Evolutionary conservation across 176 grass and related monocot species (phyloP), one percentile per base, ranked within the genome.

Genomic region (Aechmea fasciata): DNA sequence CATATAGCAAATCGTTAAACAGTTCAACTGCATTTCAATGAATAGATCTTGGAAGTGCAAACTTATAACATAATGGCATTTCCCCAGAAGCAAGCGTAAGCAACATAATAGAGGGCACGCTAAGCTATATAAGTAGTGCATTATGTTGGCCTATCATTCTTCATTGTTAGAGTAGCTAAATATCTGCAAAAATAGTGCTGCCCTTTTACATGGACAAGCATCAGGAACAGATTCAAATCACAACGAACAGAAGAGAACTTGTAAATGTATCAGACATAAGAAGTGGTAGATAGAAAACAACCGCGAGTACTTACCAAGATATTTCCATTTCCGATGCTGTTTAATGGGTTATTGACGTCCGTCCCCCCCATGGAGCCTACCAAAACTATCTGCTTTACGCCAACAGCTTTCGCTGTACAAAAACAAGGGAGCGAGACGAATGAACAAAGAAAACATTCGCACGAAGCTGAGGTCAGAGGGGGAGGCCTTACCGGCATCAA

Each of bases 361-460:
- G 92, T 92, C 73, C 88, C 92, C 0, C 92, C 88, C 88, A 92
- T 96, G 24, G 92, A 96, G 52, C 92, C 92, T 13, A 96, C 86
- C 76, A 96, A 73, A 66, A 89, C 81, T 10, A 92, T 82, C 26
- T 96, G 88, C 55, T 92, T 92, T 55, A 89, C 92, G 72, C 86
- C 92, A 8, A 81, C 64, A 69, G 50, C 80, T 77, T 85, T 85
- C 68, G 86, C 92, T 96, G 70, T 49, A 57, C 14, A 47, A 80
- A 72, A 20, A 11, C 57, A 71, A 71, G 22, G 29, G 3, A 41
- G 14, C 48, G 64, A 9, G 2, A 47, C 15, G 48, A 41, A 41
- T 41, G 33, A 41, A 41, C 33, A 41, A 41, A 7, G 33, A 41
- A 48, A 67, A 67, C n/a, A 67, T 67, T 15, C 10, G 64, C 11